These are phyloP conservation scores for Pseudocercospora eumusae DNA, from an alignment of 2,329 filamentous ascomycete genomes.

Conservation along the genomic window DNA sequence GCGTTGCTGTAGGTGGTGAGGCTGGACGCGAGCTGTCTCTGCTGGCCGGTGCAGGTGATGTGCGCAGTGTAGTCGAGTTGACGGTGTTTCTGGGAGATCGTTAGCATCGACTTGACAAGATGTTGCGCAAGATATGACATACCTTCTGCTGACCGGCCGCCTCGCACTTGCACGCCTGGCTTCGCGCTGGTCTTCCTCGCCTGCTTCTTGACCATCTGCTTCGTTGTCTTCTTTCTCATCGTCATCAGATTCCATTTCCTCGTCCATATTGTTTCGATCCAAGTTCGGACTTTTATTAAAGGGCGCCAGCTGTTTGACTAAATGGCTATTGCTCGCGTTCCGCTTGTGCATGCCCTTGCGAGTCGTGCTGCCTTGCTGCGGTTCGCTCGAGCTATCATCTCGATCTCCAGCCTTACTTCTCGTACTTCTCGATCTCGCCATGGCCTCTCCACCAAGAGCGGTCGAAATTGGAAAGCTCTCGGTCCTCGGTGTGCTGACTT, in stretches of 20 bases:
- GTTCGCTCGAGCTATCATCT: constrained; percentile 36
- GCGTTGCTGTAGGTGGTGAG: constrained; percentile 26
- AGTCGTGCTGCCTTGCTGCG: constrained; percentile 37
- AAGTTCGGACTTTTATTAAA: constrained; percentile 43
- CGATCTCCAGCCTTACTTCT: constrained; percentile 40
- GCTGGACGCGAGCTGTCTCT: constrained; percentile 25
- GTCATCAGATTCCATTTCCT: constrained; percentile 25
- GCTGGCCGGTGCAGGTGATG: constrained; percentile 24
- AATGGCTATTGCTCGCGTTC: constrained; percentile 38
- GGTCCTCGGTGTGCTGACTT: constrained; percentile 51
- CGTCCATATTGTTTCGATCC: constrained; percentile 41
- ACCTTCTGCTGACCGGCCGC: constrained; percentile 24
- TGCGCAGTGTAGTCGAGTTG: constrained; percentile 23
- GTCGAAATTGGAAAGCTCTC: constrained; percentile 44
- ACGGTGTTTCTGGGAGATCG: constrained; percentile 19
- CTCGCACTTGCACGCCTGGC: constrained; percentile 24
- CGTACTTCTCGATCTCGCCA: constrained; percentile 47
- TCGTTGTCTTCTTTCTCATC: constrained; percentile 15
- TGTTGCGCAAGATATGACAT: background rate
- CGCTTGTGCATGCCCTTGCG: constrained; percentile 32
- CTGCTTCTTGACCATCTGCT: constrained; percentile 10
- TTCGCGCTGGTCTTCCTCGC: constrained; percentile 22
- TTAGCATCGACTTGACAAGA: background rate
- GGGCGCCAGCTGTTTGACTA: constrained; percentile 43
- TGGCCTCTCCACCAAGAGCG: constrained; percentile 35